Evolutionary conservation across 2,329 filamentous ascomycete genomes (phyloP).

Genomic region (Colletotrichum chlorophyti): DNA sequence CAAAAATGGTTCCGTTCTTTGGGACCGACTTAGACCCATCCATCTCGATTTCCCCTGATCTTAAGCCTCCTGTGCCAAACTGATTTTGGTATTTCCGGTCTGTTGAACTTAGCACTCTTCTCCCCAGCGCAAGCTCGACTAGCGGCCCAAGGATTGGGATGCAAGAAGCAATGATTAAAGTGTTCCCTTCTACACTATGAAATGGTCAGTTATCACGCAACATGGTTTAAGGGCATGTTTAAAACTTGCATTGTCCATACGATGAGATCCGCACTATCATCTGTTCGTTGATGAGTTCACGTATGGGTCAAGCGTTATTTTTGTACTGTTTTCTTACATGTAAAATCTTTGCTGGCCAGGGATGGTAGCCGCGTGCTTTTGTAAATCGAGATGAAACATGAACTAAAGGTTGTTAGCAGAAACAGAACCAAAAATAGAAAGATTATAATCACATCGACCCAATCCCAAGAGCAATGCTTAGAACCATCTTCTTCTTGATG

Average conservation of each 20-base stretch:
- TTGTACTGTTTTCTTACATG: background rate
- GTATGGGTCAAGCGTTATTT: background rate
- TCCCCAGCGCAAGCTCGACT: background rate
- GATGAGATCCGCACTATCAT: conserved; percentile 8
- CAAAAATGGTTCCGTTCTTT: background rate
- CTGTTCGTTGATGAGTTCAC: background rate
- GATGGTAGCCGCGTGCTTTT: conserved; percentile 8
- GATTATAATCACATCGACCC: background rate
- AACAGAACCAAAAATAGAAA: background rate
- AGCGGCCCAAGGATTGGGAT: background rate
- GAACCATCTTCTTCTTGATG: conserved; percentile 33
- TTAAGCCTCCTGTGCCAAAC: background rate
- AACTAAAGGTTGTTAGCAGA: background rate
- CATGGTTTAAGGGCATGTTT: background rate
- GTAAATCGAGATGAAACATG: conserved; percentile 6
- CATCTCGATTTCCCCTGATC: background rate
- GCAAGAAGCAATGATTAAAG: conserved; percentile 3
- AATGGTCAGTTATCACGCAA: background rate
- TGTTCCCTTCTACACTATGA: conserved; percentile 7
- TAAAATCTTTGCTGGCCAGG: conserved; percentile 7
- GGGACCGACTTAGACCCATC: background rate
- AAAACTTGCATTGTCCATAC: conserved; percentile 12
- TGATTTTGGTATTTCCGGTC: conserved; percentile 6
- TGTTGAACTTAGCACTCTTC: background rate
- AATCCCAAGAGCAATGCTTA: conserved; percentile 33